A percentile compares a stretch with the other conserved stretches of the same genome.
Evolutionary conservation across 176 grass and related monocot genomes (phyloP).

Genomic region (Triticum turgidum): DNA sequence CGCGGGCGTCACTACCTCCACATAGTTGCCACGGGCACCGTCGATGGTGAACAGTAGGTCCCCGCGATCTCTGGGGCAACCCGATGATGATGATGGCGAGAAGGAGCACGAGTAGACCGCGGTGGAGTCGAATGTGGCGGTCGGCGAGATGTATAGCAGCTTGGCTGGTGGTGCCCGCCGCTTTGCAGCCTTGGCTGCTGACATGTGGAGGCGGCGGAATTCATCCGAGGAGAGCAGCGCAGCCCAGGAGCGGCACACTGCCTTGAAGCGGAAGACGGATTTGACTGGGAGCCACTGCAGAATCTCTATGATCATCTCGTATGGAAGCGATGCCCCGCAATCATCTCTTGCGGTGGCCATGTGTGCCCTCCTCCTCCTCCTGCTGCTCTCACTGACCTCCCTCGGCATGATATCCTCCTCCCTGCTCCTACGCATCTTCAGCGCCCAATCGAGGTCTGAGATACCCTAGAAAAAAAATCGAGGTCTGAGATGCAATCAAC

Average conservation of each 20-base stretch:
- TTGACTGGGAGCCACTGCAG: constrained; percentile 5
- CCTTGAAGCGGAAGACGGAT: constrained; percentile 15
- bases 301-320: not conserved
- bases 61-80: not conserved
- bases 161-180: accelerated
- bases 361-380: not conserved
- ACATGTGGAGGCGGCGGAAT: not conserved
- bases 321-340: not conserved
- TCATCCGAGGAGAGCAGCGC: not conserved
- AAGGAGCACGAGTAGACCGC: not conserved
- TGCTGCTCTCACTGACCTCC: not conserved
- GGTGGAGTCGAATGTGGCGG: not conserved
- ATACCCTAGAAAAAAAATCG: not conserved
- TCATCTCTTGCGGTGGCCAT: not conserved
- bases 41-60: constrained; percentile 8
- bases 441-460: not conserved
- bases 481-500: not conserved
- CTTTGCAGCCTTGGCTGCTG: accelerated
- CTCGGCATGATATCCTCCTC: not conserved
- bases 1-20: not conserved
- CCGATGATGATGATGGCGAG: not conserved
- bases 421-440: not conserved
- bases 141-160: not conserved
- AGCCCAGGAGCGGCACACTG: not conserved
- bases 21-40: not conserved